Evolutionary conservation across 2,329 filamentous ascomycete genomes (phyloP).

Genomic region (Phyllosticta capitalensis): DNA sequence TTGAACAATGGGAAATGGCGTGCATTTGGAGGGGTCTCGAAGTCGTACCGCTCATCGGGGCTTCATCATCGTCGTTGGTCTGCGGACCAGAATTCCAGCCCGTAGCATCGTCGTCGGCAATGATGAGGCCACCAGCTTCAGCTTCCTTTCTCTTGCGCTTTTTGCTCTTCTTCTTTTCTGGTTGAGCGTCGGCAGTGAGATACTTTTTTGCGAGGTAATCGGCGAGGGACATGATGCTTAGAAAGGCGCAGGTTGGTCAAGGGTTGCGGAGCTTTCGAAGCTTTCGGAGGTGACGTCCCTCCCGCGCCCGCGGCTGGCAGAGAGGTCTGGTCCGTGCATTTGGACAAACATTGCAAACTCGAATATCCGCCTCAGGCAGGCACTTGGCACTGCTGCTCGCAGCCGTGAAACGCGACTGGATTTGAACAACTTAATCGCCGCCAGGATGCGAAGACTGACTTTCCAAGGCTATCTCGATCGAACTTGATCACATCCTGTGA

Average conservation of each 20-base stretch:
- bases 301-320: background rate
- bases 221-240: conserved; percentile 52
- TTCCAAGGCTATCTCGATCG: background rate
- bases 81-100: conserved; percentile 42
- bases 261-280: conserved; percentile 7
- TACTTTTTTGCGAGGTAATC: conserved; percentile 90
- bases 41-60: conserved; percentile 32
- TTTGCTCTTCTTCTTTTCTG: conserved; percentile 43
- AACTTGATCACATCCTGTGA: background rate
- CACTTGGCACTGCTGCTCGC: background rate
- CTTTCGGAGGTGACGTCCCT: conserved; percentile 7
- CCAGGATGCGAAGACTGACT: background rate
- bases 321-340: background rate
- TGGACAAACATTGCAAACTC: conserved; percentile 1
- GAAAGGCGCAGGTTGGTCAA: background rate
- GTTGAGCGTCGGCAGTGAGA: conserved; percentile 53
- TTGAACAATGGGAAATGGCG: too few relatives aligned
- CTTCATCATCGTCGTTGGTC: conserved; percentile 49
- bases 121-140: conserved; percentile 29
- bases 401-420: background rate
- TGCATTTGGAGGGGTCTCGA: background rate
- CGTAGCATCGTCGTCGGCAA: conserved; percentile 45
- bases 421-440: background rate
- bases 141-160: conserved; percentile 37
- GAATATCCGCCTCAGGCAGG: too few relatives aligned